Evolutionary conservation across 2,329 filamentous ascomycete species (phyloP).

Genomic region (Alternaria solani): DNA sequence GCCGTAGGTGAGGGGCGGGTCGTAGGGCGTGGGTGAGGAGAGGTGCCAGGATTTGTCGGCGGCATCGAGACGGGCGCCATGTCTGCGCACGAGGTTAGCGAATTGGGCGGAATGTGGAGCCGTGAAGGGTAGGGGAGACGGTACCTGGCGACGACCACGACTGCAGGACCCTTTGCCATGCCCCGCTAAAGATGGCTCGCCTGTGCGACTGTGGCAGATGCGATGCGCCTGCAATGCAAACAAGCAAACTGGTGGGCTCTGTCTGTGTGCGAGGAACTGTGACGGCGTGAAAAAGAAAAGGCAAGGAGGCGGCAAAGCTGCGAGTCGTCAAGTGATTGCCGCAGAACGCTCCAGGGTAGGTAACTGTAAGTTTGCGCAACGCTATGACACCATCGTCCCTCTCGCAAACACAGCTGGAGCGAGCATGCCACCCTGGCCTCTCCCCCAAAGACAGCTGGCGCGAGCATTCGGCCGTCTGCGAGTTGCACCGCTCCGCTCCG

Average conservation of each 20-base stretch:
- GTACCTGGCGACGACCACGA: constrained; percentile 61
- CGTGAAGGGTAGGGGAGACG: constrained; percentile 17
- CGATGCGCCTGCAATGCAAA: constrained; percentile 4
- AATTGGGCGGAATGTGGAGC: constrained; percentile 10
- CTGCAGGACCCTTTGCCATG: constrained; percentile 57
- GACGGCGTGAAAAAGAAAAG: not conserved
- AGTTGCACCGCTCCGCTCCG: not conserved
- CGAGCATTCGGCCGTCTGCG: not conserved
- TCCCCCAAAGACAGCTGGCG: not conserved
- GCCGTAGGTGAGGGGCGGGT: constrained; percentile 92
- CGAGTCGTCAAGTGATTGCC: constrained; percentile 14
- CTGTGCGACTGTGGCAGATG: constrained; percentile 20
- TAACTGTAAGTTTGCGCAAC: constrained; percentile 12
- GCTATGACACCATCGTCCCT: constrained; percentile 34
- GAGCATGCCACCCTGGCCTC: constrained; percentile 22
- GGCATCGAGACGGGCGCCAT: constrained; percentile 92
- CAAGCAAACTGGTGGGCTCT: not conserved
- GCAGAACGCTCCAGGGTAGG: constrained; percentile 12
- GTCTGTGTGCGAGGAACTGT: not conserved
- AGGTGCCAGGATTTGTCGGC: constrained; percentile 96
- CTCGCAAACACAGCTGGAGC: constrained; percentile 1
- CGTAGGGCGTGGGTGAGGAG: constrained; percentile 91
- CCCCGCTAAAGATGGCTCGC: constrained; percentile 25
- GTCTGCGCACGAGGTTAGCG: constrained; percentile 60
- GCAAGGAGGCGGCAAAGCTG: not conserved